Percentiles rank a stretch among this genome's conserved stretches.
These are phyloP conservation scores for Mucor lusitanicus DNA, from an alignment of 371 early-diverging fungal genomes.

Conservation along the genomic window DNA sequence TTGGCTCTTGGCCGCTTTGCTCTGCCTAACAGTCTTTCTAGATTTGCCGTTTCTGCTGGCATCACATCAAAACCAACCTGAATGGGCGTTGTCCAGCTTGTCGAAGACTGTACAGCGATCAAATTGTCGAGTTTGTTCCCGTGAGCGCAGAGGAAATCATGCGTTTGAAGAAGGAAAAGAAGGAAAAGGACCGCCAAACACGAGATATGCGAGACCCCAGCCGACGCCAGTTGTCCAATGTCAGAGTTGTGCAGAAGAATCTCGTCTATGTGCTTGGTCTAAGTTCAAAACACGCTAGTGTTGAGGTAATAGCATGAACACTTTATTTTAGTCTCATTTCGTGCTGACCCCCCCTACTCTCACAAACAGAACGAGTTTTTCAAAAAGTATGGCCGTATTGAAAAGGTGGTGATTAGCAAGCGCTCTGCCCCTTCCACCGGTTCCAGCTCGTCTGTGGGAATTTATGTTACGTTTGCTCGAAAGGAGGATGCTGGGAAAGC, in stretches of 20 bases:
- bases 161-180: slow-evolving; percentile 76
- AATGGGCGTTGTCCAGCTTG: slow-evolving; percentile 96
- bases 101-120: slow-evolving; percentile 80
- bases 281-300: slow-evolving; percentile 78
- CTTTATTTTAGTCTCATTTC: slow-evolving; percentile 3
- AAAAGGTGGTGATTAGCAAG: slow-evolving; percentile 82
- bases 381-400: slow-evolving; percentile 94
- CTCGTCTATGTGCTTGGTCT: slow-evolving; percentile 94
- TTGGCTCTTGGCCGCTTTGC: neutral
- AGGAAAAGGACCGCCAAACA: slow-evolving; percentile 86
- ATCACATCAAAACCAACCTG: slow-evolving; percentile 92
- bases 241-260: slow-evolving; percentile 94
- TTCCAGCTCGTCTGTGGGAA: slow-evolving; percentile 57
- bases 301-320: slow-evolving; percentile 67
- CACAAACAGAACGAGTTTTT: slow-evolving; percentile 77
- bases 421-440: slow-evolving; percentile 55
- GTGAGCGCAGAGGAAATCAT: slow-evolving; percentile 83
- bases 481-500: slow-evolving; percentile 92
- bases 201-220: slow-evolving; percentile 87
- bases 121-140: slow-evolving; percentile 87
- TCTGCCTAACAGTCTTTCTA: slow-evolving; percentile 26
- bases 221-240: slow-evolving; percentile 84
- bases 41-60: slow-evolving; percentile 99
- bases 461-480: slow-evolving; percentile 87
- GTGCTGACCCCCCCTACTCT: neutral